Base-by-base conservation (phyloP, 805 yeast genomes). In the Nakazawaea laoshanensis region DNA sequence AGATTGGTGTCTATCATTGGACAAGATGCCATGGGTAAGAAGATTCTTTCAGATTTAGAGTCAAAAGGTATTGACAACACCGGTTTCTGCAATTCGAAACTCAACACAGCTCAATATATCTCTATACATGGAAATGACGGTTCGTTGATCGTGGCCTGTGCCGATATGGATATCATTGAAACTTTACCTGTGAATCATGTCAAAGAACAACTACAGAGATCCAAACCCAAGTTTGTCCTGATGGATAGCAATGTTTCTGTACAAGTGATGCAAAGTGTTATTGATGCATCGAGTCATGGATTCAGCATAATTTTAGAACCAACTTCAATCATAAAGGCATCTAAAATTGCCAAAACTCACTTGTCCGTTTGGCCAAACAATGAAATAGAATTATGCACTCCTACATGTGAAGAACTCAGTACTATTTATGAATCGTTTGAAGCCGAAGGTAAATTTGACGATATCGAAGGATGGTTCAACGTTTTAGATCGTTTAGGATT, bases 131-230 rank as follows among this genome's bases (percentile, higher is more conserved):
- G 45, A 0, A 29, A 41, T 7, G 48, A 55, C 5, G 95, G 95
- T 1, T 77, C 67, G 3, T 59, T 87, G 29, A 49, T 81, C 3
- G 60, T 83, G 12, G 94, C 95, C 0, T 73, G 85, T 47, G 89
- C 94, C 4, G 95, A 84, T 47, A 86, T 87, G 95, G 61, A 62
- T n/a, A 70, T 79, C 7, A 58, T 77, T 15, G 82, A 81, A 42
- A 55, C 61, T 18, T 38, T 72, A 28, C 59, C 74, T 10, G 32
- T 53, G 0, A 51, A 55, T 0, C 70, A 68, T 38, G 61, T 80
- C 3, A 38, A 45, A 2, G 25, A 52, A 0, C 61, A 69, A 40
- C 43, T 86, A 4, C 38, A 41, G 2, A 32, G 47, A 9, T 50
- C 64, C 1, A 42, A 50, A 4, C 82, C 94, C 0, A 52, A 57